Base-by-base conservation (phyloP, 306 rosid genomes). In the Cucurbita argyrosperma region DNA sequence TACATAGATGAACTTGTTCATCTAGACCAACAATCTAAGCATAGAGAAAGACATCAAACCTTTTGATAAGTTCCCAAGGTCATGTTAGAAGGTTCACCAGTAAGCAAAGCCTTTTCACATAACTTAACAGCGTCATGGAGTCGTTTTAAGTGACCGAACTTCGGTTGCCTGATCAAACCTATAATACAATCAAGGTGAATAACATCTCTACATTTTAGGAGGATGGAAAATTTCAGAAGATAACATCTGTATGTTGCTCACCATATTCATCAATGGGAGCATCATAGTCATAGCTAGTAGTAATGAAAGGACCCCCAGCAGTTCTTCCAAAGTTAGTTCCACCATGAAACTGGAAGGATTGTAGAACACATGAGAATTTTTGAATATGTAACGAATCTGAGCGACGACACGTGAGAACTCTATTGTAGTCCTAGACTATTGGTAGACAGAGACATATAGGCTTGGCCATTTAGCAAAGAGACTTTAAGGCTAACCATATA, bases 81-180 rank as follows among this genome's bases (percentile, higher is more conserved):
- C 42, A 78, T 75, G 82, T 85, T 76, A 3, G 77, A 74, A 16
- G 96, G 90, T 81, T 90, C 92, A 16, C 82, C 87, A 42, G 88
- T 79, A 45, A 90, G 82, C 10, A 92, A 84, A 77, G 93, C 92
- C 13, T 81, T 80, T 60, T 90, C 98, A 26, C 91, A 83, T 58
- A 76, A 80, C 72, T 88, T 88, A 30, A 92, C 72, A 4, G 93
- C 89, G 77, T 74, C 83, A 37, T 92, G 98, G 78, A 92, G 82
- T 59, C 79, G 85, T 78, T 84, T 90, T 76, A 92, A 79, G 84
- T 92, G 96, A 21, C 88, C 90, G 74, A 84, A 86, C 77, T 92
- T 92, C 1, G 96, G 98, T 80, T 88, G 85, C 72, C 89, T 83
- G 65, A 83, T 78, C 87, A 83, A 76, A 19, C 86, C 89, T 85